Evolutionary conservation across 1,139 yeast genomes (phyloP), one percentile per base, ranked within the genome.

Genomic region (Pneumocystis canis): DNA sequence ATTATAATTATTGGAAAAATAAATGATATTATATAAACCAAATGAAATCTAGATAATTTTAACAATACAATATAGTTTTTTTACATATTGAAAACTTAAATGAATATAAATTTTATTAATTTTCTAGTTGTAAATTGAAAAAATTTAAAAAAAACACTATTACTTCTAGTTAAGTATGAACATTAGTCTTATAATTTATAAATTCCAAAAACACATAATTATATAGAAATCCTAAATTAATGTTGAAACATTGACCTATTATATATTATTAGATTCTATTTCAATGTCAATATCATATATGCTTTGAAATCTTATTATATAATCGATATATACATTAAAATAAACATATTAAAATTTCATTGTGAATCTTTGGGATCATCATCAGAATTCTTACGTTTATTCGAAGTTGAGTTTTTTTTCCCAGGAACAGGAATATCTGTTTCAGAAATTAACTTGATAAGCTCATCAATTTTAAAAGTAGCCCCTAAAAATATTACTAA

Each of bases 391-490:
- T 37, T 37, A 16, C 16, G 18, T 37, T 37, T 37, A 47, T 47
- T 47, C 11, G 30, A 47, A 25, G 31, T 47, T 40, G 18, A 5
- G n/a, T 40, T 47, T 47, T n/a, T 47, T 47, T 47, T 47, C 25
- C 20, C 5, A 18, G 30, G 25, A 25, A 31, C 3, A 47, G 54
- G 30, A 25, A 57, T 6, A 9, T 57, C 59, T 25, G 30, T 20
- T 5, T 57, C 41, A 39, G 41, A 39, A 57, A 57, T 57, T 30
- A 57, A 57, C 18, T 57, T 39, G 16, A 57, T 39, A 25, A 57
- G 59, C 6, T 57, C 41, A 30, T 57, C 59, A 57, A 35, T 35
- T 20, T 57, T 35, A 9, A 57, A 57, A 57, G 59, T 57, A 30
- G 59, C 59, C 18, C 59, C 59, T 35, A 35, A 20, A 56, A 57